Percentiles rank a stretch among this genome's conserved stretches.
Evolutionary conservation across 768 basidiomycete species (phyloP).

Genomic region (Paxillus ammoniavirescens): DNA sequence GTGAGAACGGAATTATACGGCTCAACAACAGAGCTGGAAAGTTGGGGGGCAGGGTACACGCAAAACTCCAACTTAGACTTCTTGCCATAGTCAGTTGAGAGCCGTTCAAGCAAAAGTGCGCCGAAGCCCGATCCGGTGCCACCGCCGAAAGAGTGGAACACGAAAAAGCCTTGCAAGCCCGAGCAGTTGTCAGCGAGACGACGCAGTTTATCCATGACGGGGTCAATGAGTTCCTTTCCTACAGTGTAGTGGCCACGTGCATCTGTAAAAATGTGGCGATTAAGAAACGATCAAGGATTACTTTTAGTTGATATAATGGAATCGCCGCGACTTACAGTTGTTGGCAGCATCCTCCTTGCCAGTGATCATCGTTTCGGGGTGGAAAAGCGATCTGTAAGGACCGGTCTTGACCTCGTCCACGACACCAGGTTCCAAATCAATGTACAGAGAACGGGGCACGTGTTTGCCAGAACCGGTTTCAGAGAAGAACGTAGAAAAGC

Average conservation of each 20-base stretch:
- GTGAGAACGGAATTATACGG: slow-evolving; percentile 98
- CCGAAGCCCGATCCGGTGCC: slow-evolving; percentile 99
- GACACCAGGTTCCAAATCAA: slow-evolving; percentile 92
- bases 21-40: slow-evolving; percentile 96
- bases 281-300: slow-evolving; percentile 11
- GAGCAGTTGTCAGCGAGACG: slow-evolving; percentile 97
- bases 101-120: slow-evolving; percentile 93
- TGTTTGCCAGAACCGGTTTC: slow-evolving; percentile 92
- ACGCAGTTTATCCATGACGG: slow-evolving; percentile 95
- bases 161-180: slow-evolving; percentile 99
- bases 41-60: slow-evolving; percentile 93
- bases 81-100: slow-evolving; percentile 98
- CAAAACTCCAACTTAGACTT: slow-evolving; percentile 99
- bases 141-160: slow-evolving; percentile 99
- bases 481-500: slow-evolving; percentile 98
- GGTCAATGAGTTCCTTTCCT: slow-evolving; percentile 97
- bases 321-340: slow-evolving; percentile 73
- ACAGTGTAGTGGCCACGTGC: slow-evolving; percentile 99
- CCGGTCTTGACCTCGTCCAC: slow-evolving; percentile 95
- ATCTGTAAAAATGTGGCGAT: slow-evolving; percentile 47
- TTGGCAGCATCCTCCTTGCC: slow-evolving; percentile 99
- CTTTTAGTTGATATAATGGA: neutral
- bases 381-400: slow-evolving; percentile 90
- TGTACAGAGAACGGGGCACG: slow-evolving; percentile 95
- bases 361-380: slow-evolving; percentile 94